Percentiles rank a stretch among this genome's conserved stretches.
Conservation (phyloP, 306 rosid genomes). For the Castanea sativa region DNA sequence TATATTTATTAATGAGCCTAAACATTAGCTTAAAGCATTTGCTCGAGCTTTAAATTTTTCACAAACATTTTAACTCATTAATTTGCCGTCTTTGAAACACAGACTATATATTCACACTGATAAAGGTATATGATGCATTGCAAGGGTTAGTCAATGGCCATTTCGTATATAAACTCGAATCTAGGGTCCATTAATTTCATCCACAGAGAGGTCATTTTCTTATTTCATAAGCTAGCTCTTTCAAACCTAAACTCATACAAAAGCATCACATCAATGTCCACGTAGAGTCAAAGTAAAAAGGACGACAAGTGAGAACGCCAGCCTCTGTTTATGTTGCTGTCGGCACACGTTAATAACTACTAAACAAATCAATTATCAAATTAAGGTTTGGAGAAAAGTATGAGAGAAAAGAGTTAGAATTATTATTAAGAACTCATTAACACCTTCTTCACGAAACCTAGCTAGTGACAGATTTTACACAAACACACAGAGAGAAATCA, state of each 20-base stretch:
- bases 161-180: not conserved
- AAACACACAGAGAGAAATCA: not conserved
- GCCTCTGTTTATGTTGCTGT: constrained; percentile 19
- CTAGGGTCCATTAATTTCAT: not conserved
- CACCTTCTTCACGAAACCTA: constrained; percentile 18
- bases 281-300: constrained; percentile 23
- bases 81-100: no score
- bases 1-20: no score
- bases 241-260: not conserved
- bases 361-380: constrained; percentile 2
- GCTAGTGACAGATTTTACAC: not conserved
- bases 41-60: no score
- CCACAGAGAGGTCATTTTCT: not conserved
- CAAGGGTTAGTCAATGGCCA: not conserved
- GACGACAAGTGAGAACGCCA: constrained; percentile 8
- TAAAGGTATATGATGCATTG: not conserved
- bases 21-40: no score
- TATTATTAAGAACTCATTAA: not conserved
- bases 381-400: not conserved
- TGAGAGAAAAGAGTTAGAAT: not conserved
- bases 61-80: no score
- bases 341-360: constrained; percentile 29
- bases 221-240: not conserved
- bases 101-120: no score
- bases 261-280: constrained; percentile 18